These are phyloP conservation scores for Calonectria fujianensis DNA, from an alignment of 2,329 filamentous ascomycete genomes.

Conservation along the genomic window DNA sequence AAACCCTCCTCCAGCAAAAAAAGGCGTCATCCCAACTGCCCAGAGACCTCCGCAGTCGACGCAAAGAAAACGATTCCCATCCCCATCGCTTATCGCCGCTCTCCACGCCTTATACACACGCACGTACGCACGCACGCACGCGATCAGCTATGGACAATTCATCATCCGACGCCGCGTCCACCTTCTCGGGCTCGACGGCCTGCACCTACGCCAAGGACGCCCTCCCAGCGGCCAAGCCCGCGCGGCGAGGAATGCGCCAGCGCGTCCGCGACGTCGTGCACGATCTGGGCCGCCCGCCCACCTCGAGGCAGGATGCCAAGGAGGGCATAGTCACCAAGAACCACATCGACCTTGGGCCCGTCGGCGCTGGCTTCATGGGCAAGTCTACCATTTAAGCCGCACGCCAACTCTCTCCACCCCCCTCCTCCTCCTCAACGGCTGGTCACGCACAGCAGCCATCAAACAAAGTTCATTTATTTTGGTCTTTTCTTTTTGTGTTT, in stretches of 20 bases:
- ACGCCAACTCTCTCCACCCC: not conserved
- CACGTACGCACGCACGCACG: not conserved
- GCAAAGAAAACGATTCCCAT: not conserved
- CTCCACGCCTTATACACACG: not conserved
- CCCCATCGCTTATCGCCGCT: not conserved
- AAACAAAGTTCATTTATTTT: not conserved
- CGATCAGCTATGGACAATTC: constrained; percentile 47
- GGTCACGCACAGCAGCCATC: no score
- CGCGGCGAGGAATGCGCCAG: constrained; percentile 56
- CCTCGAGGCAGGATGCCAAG: constrained; percentile 57
- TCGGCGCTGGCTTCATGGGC: constrained; percentile 52
- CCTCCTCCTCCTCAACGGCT: not conserved
- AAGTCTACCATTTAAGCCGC: constrained; percentile 46
- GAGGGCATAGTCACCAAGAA: constrained; percentile 56
- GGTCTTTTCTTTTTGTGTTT: not conserved
- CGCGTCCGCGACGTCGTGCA: constrained; percentile 59
- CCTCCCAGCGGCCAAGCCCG: constrained; percentile 31
- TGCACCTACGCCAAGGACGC: constrained; percentile 56
- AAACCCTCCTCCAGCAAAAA: not conserved
- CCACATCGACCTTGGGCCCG: constrained; percentile 55
- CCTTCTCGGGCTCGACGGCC: constrained; percentile 56
- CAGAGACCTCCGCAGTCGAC: not conserved
- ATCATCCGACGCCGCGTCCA: constrained; percentile 56
- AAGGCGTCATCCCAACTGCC: not conserved
- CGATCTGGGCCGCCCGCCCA: constrained; percentile 59